These are phyloP conservation scores for Pelagophyceae sp. DNA, from an alignment of 352 stramenopile genomes.

Conservation along the genomic window DNA sequence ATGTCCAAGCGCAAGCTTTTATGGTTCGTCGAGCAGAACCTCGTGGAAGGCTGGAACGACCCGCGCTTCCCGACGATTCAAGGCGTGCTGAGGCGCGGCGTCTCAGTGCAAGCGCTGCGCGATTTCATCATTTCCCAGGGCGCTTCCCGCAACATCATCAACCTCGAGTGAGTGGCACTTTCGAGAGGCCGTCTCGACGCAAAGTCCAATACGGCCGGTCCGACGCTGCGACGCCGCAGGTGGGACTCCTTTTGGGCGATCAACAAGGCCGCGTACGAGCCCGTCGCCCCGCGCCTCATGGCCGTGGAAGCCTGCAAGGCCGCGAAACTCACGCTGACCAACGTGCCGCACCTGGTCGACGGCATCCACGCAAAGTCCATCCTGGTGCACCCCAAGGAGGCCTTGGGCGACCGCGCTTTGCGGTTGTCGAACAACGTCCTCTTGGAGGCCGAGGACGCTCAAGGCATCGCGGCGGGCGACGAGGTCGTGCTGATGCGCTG, in stretches of 20 bases:
- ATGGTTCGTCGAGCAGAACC: slow-evolving; percentile 94
- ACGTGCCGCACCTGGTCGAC: slow-evolving; percentile 39
- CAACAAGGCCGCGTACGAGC: slow-evolving; percentile 98
- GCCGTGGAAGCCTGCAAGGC: slow-evolving; percentile 77
- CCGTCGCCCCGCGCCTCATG: slow-evolving; percentile 87
- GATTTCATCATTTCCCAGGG: slow-evolving; percentile 94
- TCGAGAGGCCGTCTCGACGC: too few species aligned
- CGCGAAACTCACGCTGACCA: slow-evolving; percentile 72
- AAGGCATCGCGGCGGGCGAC: slow-evolving; percentile 83
- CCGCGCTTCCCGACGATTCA: slow-evolving; percentile 96
- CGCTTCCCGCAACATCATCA: slow-evolving; percentile 85
- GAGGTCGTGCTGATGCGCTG: slow-evolving; percentile 94
- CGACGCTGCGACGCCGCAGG: too few species aligned
- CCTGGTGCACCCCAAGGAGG: slow-evolving; percentile 63
- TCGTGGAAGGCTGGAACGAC: slow-evolving; percentile 94
- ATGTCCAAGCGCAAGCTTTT: slow-evolving; percentile 98
- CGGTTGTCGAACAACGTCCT: slow-evolving; percentile 76
- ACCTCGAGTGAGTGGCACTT: too few species aligned
- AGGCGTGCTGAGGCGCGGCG: slow-evolving; percentile 86
- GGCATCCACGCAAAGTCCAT: slow-evolving; percentile 40
- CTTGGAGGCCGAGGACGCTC: slow-evolving; percentile 87
- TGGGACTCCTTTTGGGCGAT: slow-evolving; percentile 99
- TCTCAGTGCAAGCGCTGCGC: slow-evolving; percentile 85
- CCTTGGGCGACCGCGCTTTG: slow-evolving; percentile 53
- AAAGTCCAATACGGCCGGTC: too few species aligned